Conservation (phyloP, 202 grass and related monocot species). For the Brachypodium distachyon region DNA sequence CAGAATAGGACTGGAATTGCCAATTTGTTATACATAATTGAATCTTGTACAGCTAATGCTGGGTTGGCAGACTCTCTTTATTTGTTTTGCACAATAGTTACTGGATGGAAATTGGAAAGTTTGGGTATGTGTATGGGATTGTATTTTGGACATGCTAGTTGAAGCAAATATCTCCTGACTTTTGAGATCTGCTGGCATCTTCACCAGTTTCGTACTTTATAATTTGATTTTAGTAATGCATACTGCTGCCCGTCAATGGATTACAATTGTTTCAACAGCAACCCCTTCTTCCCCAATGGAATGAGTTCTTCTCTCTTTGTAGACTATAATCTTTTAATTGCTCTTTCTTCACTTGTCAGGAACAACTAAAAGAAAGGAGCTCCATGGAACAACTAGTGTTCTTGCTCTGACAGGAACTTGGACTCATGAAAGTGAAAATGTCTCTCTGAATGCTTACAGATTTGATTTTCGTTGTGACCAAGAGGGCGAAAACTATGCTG, state of each 20-base stretch:
- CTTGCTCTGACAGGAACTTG: conserved; percentile 63
- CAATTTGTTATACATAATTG: neutral
- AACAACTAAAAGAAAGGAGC: conserved; percentile 90
- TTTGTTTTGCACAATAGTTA: conserved; percentile 12
- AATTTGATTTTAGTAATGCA: neutral
- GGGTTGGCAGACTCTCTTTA: neutral
- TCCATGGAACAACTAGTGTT: conserved; percentile 51
- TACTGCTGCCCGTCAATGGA: conserved; percentile 9
- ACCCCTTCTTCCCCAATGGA: neutral
- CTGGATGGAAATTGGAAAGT: neutral
- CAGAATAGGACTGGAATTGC: neutral
- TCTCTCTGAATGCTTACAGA: conserved; percentile 61
- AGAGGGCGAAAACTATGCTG: conserved; percentile 55
- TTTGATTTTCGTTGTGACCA: conserved; percentile 71
- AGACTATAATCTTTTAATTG: neutral
- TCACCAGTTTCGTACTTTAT: neutral
- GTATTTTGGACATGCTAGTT: neutral
- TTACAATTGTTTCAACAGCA: neutral
- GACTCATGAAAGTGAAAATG: conserved; percentile 45
- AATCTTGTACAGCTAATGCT: neutral
- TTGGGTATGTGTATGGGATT: neutral
- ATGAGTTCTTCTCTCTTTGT: neutral
- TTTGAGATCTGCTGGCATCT: neutral
- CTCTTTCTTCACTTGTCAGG: conserved; percentile 34
- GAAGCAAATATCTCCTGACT: neutral